Percentiles rank a stretch among this genome's conserved stretches.
These are phyloP conservation scores for Pythium phragmiticola DNA, from an alignment of 352 stramenopile species.

Conservation along the genomic window DNA sequence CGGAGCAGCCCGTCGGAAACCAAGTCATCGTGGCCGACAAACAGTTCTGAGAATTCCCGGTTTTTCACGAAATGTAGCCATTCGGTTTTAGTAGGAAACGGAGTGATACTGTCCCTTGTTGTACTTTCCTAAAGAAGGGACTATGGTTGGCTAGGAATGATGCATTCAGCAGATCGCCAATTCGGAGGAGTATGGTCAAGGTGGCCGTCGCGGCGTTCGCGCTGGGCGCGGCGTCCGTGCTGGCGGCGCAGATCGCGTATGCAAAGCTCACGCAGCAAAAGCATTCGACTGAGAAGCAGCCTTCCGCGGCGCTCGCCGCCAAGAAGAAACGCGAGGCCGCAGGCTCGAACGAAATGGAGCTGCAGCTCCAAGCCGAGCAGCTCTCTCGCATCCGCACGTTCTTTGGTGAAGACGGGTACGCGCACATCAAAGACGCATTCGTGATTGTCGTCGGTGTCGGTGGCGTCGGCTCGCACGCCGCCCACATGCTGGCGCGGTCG, in stretches of 20 bases:
- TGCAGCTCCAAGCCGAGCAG: slow-evolving; percentile 71
- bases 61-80: slow-evolving; percentile 4
- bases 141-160: background rate
- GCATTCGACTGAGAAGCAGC: slow-evolving; percentile 9
- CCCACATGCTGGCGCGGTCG: slow-evolving; percentile 97
- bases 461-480: slow-evolving; percentile 95
- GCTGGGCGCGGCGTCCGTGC: slow-evolving; percentile 43
- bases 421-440: slow-evolving; percentile 84
- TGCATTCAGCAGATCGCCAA: background rate
- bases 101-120: slow-evolving; percentile 11
- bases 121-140: slow-evolving; percentile 6
- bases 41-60: slow-evolving; percentile 12
- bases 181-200: slow-evolving; percentile 46
- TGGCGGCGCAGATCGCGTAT: slow-evolving; percentile 48
- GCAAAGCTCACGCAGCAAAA: slow-evolving; percentile 31
- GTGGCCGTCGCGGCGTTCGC: slow-evolving; percentile 51
- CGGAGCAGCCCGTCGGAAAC: slow-evolving; percentile 19
- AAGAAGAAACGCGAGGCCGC: slow-evolving; percentile 24
- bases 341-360: slow-evolving; percentile 29
- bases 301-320: background rate
- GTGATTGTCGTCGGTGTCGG: slow-evolving; percentile 96
- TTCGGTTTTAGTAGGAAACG: slow-evolving; percentile 13
- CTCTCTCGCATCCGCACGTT: slow-evolving; percentile 94
- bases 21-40: slow-evolving; percentile 18
- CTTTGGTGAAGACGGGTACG: slow-evolving; percentile 93